Conservation (phyloP, 768 basidiomycete species). For the Trametes cinnabarina region DNA sequence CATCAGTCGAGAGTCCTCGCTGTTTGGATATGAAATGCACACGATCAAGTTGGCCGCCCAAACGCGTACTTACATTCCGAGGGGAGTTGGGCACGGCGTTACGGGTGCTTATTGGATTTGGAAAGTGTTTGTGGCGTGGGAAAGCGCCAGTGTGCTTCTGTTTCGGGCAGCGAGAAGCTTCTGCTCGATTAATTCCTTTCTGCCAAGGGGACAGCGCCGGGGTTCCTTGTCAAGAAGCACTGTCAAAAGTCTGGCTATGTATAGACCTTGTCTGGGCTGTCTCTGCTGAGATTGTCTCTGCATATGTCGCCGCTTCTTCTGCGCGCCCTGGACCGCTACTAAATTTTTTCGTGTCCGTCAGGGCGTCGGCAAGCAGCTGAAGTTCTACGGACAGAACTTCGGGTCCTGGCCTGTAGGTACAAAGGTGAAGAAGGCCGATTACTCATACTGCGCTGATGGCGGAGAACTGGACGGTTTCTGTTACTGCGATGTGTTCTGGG, state of each 20-base stretch:
- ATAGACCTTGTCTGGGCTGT: background rate
- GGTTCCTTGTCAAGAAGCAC: background rate
- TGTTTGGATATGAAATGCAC: too few species aligned
- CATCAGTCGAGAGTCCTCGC: too few species aligned
- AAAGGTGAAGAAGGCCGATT: background rate
- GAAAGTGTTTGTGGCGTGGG: constrained; percentile 15
- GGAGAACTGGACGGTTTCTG: background rate
- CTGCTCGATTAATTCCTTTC: constrained; percentile 12
- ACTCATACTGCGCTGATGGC: background rate
- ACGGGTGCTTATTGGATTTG: background rate
- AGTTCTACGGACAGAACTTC: background rate
- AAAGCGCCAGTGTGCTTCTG: background rate
- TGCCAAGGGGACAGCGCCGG: constrained; percentile 2
- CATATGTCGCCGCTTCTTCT: background rate
- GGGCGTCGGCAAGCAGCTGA: background rate
- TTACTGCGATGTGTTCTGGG: background rate
- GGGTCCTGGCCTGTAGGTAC: background rate
- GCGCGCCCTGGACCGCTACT: background rate
- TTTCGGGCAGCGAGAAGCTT: background rate
- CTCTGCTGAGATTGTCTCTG: background rate
- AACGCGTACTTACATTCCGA: too few species aligned
- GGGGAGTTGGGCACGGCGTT: too few species aligned
- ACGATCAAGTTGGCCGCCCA: too few species aligned
- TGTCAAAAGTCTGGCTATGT: constrained; percentile 4
- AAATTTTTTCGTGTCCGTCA: background rate